Evolutionary conservation across 1,284 basidiomycete genomes (phyloP).

Genomic region (Tylopilus sp.): DNA sequence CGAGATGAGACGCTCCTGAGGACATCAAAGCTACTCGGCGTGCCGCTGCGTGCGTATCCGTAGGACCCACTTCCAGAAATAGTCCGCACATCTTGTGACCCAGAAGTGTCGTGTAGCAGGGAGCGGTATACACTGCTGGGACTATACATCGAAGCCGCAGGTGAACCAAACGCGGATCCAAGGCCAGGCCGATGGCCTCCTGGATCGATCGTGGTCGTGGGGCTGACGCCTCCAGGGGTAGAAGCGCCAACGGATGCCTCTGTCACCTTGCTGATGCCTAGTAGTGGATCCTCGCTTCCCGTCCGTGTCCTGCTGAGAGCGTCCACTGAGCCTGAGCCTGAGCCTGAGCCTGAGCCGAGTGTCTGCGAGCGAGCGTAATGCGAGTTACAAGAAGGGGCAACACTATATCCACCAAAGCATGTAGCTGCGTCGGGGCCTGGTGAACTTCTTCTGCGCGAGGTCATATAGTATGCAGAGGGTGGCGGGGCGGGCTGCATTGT

Average conservation of each 20-base stretch:
- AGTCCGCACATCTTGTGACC: slow-evolving; percentile 19
- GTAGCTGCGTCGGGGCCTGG: slow-evolving; percentile 27
- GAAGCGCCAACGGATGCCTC: slow-evolving; percentile 10
- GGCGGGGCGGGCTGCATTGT: slow-evolving; percentile 21
- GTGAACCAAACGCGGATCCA: slow-evolving; percentile 32
- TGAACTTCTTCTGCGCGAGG: slow-evolving; percentile 21
- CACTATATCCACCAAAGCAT: slow-evolving; percentile 28
- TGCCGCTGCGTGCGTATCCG: slow-evolving; percentile 24
- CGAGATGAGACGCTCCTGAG: slow-evolving; percentile 33
- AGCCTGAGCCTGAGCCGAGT: slow-evolving; percentile 26
- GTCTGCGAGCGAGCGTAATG: slow-evolving; percentile 30
- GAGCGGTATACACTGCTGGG: slow-evolving; percentile 12
- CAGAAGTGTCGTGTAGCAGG: slow-evolving; percentile 18
- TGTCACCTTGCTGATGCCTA: slow-evolving; percentile 19
- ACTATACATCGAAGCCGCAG: slow-evolving; percentile 18
- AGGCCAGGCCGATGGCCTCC: slow-evolving; percentile 15
- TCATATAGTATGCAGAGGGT: slow-evolving; percentile 26
- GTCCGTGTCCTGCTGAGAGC: slow-evolving; percentile 28
- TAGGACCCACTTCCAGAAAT: slow-evolving; percentile 27
- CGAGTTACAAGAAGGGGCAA: slow-evolving; percentile 28
- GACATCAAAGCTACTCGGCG: slow-evolving; percentile 27
- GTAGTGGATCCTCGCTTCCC: slow-evolving; percentile 31
- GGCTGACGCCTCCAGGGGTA: slow-evolving; percentile 10
- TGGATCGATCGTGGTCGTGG: slow-evolving; percentile 1
- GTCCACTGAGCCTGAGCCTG: slow-evolving; percentile 27